phyloP scores from a whole-genome alignment of 805 yeast genomes.

The Candida ipomoeae region DNA sequence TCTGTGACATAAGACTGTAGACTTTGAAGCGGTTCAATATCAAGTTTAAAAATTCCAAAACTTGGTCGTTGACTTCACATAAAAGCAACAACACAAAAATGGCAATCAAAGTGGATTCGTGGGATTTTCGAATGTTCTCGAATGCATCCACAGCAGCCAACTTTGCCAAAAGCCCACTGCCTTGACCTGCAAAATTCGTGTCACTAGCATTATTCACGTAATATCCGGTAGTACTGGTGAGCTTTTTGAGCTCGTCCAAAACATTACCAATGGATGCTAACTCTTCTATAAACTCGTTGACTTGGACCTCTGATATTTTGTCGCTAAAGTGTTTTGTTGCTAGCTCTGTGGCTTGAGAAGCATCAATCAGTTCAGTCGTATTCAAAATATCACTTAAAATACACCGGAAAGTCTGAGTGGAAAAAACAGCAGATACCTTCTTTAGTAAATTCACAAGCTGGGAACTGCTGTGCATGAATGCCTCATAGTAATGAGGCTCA shows the following conservation, averaged over 20 bases:
- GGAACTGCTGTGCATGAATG: slow-evolving; percentile 14
- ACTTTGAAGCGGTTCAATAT: slow-evolving; percentile 23
- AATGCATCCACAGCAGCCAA: slow-evolving; percentile 23
- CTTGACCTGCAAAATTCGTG: slow-evolving; percentile 10
- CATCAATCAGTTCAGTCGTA: slow-evolving; percentile 11
- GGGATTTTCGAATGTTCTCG: slow-evolving; percentile 26
- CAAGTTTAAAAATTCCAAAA: slow-evolving; percentile 22
- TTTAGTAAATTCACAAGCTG: slow-evolving; percentile 21
- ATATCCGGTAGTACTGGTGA: slow-evolving; percentile 16
- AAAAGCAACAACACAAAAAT: slow-evolving; percentile 29
- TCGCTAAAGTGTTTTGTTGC: slow-evolving; percentile 20
- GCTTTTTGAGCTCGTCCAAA: slow-evolving; percentile 20
- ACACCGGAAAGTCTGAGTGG: slow-evolving; percentile 28
- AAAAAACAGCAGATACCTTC: slow-evolving; percentile 22
- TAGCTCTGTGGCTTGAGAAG: slow-evolving; percentile 20
- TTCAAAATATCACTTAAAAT: slow-evolving; percentile 17
- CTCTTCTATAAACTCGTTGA: slow-evolving; percentile 17
- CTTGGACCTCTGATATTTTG: slow-evolving; percentile 27
- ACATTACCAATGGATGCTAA: slow-evolving; percentile 27
- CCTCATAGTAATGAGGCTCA: slow-evolving; percentile 31
- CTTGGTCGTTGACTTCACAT: slow-evolving; percentile 29
- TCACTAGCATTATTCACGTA: slow-evolving; percentile 2
- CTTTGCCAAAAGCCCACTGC: slow-evolving; percentile 23
- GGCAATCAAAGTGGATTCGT: slow-evolving; percentile 27
- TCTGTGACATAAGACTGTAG: slow-evolving; percentile 22